Conservation (phyloP, 2,329 filamentous ascomycete species). For the Trichoderma polysporum region DNA sequence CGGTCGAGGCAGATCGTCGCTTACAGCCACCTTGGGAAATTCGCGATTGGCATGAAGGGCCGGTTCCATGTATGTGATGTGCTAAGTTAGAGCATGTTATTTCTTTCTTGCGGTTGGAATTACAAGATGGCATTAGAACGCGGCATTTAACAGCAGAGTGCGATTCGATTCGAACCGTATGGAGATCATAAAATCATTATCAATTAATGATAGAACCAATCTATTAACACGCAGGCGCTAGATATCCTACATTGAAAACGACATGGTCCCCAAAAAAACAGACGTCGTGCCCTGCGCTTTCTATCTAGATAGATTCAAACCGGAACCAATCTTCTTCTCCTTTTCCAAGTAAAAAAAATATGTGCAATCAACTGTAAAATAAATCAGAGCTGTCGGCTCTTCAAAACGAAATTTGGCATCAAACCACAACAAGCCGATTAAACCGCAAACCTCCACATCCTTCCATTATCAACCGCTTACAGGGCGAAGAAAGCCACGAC, state of each 20-base stretch:
- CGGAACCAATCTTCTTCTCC: conserved; percentile 23
- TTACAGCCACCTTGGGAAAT: conserved; percentile 2
- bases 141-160: background rate
- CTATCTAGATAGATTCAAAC: conserved; percentile 11
- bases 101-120: background rate
- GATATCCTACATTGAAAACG: conserved; percentile 21
- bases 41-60: background rate
- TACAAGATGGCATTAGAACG: background rate
- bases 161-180: background rate
- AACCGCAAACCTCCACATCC: background rate
- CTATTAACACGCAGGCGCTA: conserved; percentile 20
- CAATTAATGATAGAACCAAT: conserved; percentile 19
- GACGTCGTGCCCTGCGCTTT: conserved; percentile 4
- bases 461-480: conserved; percentile 34
- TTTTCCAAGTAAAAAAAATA: conserved; percentile 30
- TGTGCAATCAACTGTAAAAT: conserved; percentile 29
- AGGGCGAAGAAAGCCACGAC: conserved; percentile 44
- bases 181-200: conserved; percentile 15
- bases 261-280: conserved; percentile 17
- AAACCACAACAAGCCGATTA: background rate
- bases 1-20: conserved; percentile 5
- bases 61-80: background rate
- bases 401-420: conserved; percentile 23
- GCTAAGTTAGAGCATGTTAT: too few species aligned
- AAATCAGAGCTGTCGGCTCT: background rate